Evolutionary conservation across 2,329 filamentous ascomycete genomes (phyloP).

Genomic region (Malbranchea zuffiana): DNA sequence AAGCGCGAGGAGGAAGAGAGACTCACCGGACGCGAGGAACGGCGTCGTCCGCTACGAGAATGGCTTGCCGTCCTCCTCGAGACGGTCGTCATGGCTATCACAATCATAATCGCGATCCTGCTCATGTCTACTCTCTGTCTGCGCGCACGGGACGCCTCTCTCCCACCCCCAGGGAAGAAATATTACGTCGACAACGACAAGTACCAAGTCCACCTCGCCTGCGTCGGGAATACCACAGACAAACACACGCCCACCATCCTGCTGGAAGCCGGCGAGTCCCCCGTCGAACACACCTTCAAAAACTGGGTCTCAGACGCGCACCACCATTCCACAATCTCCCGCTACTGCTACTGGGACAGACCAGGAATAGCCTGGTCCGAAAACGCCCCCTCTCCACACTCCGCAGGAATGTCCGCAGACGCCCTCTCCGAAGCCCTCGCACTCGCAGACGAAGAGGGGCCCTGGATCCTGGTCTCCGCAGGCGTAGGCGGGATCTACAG

Average conservation of each 20-base stretch:
- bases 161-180: slow-evolving; percentile 60
- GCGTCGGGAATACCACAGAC: slow-evolving; percentile 52
- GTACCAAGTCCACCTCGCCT: slow-evolving; percentile 79
- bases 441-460: slow-evolving; percentile 67
- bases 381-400: slow-evolving; percentile 85
- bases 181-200: slow-evolving; percentile 74
- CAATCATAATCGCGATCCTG: slow-evolving; percentile 58
- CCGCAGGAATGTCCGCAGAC: slow-evolving; percentile 84
- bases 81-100: slow-evolving; percentile 57
- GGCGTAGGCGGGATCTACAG: slow-evolving; percentile 82
- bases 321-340: slow-evolving; percentile 66
- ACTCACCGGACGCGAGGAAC: slow-evolving; percentile 79
- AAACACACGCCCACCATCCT: slow-evolving; percentile 61
- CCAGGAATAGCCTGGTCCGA: slow-evolving; percentile 84
- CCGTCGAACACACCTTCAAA: slow-evolving; percentile 69
- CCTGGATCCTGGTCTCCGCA: slow-evolving; percentile 78
- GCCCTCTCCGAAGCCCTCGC: slow-evolving; percentile 78
- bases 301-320: slow-evolving; percentile 66
- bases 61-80: slow-evolving; percentile 73
- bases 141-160: slow-evolving; percentile 64
- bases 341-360: slow-evolving; percentile 93
- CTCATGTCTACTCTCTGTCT: slow-evolving; percentile 71
- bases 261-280: slow-evolving; percentile 69
- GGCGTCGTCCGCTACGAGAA: slow-evolving; percentile 66
- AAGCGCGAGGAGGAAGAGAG: slow-evolving; percentile 89